phyloP scores from a whole-genome alignment of 495 filamentous ascomycete species.

The Tuber microsphaerosporum region DNA sequence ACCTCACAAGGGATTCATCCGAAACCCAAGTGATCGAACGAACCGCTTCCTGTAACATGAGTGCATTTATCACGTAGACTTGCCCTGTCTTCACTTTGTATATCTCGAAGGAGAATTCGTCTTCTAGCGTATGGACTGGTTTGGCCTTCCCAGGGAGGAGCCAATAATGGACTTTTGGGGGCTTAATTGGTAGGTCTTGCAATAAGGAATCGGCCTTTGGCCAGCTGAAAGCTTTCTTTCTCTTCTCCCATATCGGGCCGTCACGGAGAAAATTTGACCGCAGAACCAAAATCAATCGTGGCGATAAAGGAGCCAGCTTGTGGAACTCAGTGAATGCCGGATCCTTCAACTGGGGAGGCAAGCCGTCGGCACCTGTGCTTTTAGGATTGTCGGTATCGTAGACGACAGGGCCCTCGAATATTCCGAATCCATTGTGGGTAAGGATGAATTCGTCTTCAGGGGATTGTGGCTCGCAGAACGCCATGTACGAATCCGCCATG shows the following conservation, averaged over 20 bases:
- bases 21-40: constrained; percentile 13
- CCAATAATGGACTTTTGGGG: constrained; percentile 5
- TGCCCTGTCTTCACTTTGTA: constrained; percentile 4
- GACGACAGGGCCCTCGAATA: constrained; percentile 48
- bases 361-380: constrained; percentile 10
- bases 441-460: constrained; percentile 49
- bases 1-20: constrained; percentile 8
- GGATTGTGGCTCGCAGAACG: constrained; percentile 46
- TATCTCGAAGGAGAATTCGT: constrained; percentile 19
- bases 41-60: constrained; percentile 14
- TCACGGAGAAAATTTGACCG: constrained; percentile 40
- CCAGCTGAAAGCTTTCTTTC: constrained; percentile 13
- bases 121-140: not conserved
- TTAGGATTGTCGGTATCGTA: constrained; percentile 14
- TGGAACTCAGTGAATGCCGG: constrained; percentile 44
- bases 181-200: constrained; percentile 17
- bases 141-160: not conserved
- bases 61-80: constrained; percentile 7
- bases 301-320: constrained; percentile 49
- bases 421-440: constrained; percentile 47
- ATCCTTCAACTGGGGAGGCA: not conserved
- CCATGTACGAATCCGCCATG: constrained; percentile 44
- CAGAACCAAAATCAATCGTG: constrained; percentile 49
- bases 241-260: constrained; percentile 11
- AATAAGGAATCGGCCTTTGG: constrained; percentile 18